Conservation (phyloP, 2,329 filamentous ascomycete species). For the Pseudofabraea citricarpa region DNA sequence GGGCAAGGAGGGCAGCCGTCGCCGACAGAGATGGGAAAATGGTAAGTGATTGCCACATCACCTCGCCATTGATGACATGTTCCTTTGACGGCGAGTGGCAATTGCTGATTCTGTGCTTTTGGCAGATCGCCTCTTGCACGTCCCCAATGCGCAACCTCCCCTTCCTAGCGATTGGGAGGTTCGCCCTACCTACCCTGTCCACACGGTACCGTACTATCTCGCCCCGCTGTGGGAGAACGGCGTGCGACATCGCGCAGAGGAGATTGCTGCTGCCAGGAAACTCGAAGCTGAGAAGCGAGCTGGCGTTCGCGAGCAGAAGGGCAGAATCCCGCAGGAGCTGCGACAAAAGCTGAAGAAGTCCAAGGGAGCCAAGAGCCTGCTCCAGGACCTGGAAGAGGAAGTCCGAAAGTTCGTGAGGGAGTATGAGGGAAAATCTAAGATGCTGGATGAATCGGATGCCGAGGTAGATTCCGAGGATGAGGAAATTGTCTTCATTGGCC, state of each 20-base stretch:
- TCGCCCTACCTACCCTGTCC: slow-evolving; percentile 73
- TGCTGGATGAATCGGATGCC: slow-evolving; percentile 33
- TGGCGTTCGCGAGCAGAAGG: slow-evolving; percentile 35
- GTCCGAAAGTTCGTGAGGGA: slow-evolving; percentile 68
- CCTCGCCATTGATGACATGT: slow-evolving; percentile 5
- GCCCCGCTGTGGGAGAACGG: slow-evolving; percentile 77
- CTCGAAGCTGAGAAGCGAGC: slow-evolving; percentile 26
- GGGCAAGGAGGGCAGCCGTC: slow-evolving; percentile 84
- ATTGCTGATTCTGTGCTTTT: slow-evolving; percentile 4
- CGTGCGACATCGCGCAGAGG: slow-evolving; percentile 46
- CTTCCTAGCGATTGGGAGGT: slow-evolving; percentile 78
- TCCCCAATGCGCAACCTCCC: slow-evolving; percentile 82
- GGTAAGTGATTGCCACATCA: slow-evolving; percentile 46
- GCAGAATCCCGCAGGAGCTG: slow-evolving; percentile 72
- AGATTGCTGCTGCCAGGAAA: slow-evolving; percentile 36
- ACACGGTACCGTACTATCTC: slow-evolving; percentile 81
- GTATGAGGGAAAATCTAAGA: slow-evolving; percentile 49
- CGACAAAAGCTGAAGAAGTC: slow-evolving; percentile 74
- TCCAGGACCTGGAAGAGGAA: slow-evolving; percentile 80
- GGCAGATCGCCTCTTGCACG: slow-evolving; percentile 76
- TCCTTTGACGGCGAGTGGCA: slow-evolving; percentile 8
- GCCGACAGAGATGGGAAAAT: slow-evolving; percentile 91
- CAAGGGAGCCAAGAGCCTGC: slow-evolving; percentile 70
- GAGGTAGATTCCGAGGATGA: slow-evolving; percentile 62
- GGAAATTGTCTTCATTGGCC: slow-evolving; percentile 85